Conservation (phyloP, 116 monocot species). For the Phalaenopsis hybrid region DNA sequence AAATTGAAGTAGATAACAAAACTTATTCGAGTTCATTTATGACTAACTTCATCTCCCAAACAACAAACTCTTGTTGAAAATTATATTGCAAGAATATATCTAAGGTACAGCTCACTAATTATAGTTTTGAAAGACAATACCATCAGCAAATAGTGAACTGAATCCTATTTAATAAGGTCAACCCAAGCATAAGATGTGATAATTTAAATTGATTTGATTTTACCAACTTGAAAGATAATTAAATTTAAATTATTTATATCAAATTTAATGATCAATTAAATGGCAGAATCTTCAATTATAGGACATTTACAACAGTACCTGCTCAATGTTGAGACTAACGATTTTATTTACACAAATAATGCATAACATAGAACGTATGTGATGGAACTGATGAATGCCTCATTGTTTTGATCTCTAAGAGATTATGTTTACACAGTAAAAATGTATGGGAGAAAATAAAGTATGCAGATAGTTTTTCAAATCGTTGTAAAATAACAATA, state of each 20-base stretch:
- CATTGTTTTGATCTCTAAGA: neutral
- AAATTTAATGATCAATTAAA: neutral
- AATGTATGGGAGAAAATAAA: neutral
- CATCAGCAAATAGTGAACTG: neutral
- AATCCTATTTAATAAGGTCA: neutral
- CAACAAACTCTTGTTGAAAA: neutral
- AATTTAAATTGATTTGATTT: neutral
- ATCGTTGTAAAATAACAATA: too few species aligned
- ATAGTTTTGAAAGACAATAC: neutral
- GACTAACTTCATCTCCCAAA: neutral
- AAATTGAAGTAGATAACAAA: neutral
- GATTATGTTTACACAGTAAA: neutral
- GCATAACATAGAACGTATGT: neutral
- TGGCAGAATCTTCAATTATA: neutral
- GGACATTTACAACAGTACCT: neutral
- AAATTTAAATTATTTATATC: neutral
- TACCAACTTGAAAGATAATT: neutral
- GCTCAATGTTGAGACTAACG: neutral
- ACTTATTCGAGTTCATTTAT: neutral
- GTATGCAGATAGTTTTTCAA: neutral
- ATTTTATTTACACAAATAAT: neutral
- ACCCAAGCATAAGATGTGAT: neutral
- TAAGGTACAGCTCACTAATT: neutral
- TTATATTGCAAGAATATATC: neutral
- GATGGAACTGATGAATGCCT: neutral